A percentile compares a stretch with the other conserved stretches of the same genome.
Evolutionary conservation across 805 yeast genomes (phyloP).

Genomic region (Wickerhamiella lipophila): DNA sequence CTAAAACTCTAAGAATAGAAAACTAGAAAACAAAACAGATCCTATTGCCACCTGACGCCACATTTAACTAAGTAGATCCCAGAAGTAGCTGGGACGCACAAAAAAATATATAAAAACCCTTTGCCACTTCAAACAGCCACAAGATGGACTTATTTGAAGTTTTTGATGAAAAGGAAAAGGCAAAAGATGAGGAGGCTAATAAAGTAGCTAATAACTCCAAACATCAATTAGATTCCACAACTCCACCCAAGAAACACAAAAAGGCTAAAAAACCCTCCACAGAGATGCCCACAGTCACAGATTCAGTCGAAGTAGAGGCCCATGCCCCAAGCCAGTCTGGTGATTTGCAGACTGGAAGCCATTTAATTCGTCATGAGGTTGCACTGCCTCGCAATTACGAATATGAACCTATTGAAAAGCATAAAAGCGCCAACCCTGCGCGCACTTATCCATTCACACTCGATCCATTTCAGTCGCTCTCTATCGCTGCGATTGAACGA

Average conservation of each 20-base stretch:
- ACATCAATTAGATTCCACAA: background rate
- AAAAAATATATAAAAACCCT: background rate
- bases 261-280: background rate
- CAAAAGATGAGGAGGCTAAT: slow-evolving; percentile 11
- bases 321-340: slow-evolving; percentile 9
- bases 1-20: no score
- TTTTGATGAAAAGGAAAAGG: slow-evolving; percentile 17
- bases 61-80: no score
- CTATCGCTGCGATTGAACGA: slow-evolving; percentile 91
- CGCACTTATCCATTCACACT: slow-evolving; percentile 81
- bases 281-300: slow-evolving; percentile 18
- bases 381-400: slow-evolving; percentile 89
- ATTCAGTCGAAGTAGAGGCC: slow-evolving; percentile 21
- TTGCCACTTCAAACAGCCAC: background rate
- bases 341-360: slow-evolving; percentile 32
- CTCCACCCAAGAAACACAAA: background rate
- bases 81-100: no score
- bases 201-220: background rate
- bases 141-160: slow-evolving; percentile 24
- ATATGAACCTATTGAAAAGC: slow-evolving; percentile 78
- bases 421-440: slow-evolving; percentile 65
- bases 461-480: slow-evolving; percentile 96
- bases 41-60: no score
- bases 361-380: slow-evolving; percentile 95
- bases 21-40: no score